Evolutionary conservation across 176 grass and related monocot species (phyloP).

Genomic region (Cenchrus americanus): DNA sequence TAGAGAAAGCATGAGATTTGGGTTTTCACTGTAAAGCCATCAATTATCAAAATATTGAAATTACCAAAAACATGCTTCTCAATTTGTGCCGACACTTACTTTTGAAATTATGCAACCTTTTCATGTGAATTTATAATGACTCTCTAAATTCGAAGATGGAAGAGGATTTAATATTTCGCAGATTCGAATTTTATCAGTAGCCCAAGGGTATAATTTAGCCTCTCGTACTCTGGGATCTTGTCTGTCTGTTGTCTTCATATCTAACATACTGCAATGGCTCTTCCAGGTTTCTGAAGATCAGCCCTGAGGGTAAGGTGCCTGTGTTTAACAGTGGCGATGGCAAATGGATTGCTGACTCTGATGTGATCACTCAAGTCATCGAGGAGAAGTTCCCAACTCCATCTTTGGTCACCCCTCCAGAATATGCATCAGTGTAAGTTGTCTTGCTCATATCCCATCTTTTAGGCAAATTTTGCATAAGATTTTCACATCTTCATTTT

Average conservation of each 20-base stretch:
- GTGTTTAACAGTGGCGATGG: slow-evolving; percentile 67
- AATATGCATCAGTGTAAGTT: slow-evolving; percentile 75
- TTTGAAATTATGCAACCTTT: background rate
- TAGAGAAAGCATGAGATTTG: background rate
- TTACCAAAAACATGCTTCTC: background rate
- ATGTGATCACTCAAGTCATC: slow-evolving; percentile 76
- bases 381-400: slow-evolving; percentile 83
- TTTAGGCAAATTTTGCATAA: background rate
- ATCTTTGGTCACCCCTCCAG: slow-evolving; percentile 65
- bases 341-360: slow-evolving; percentile 83
- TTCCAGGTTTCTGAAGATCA: slow-evolving; percentile 83
- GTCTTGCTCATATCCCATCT: background rate
- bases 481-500: background rate
- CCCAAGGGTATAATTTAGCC: background rate
- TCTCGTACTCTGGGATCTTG: background rate
- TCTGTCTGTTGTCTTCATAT: slow-evolving; percentile 4
- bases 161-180: background rate
- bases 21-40: background rate
- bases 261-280: slow-evolving; percentile 14
- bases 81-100: background rate
- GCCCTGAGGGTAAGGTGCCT: slow-evolving; percentile 86
- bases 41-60: background rate
- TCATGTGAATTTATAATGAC: background rate
- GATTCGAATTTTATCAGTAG: background rate
- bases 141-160: background rate